These are phyloP conservation scores for Exophiala sideris DNA, from an alignment of 2,329 filamentous ascomycete species.

Conservation along the genomic window DNA sequence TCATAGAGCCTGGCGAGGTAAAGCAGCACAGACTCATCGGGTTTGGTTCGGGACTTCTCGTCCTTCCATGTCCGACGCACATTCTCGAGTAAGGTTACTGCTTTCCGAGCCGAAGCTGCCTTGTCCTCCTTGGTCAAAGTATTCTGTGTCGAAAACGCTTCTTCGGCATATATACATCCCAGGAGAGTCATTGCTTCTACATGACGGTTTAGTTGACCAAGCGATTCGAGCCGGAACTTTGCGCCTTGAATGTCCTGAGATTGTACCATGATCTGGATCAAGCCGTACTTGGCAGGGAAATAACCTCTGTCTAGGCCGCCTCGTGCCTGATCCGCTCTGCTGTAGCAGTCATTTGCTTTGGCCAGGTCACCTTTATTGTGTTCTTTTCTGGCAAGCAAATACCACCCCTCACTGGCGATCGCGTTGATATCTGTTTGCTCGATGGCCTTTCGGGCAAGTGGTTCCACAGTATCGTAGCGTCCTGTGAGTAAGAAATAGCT, in stretches of 20 bases:
- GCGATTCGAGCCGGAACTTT: constrained; percentile 90
- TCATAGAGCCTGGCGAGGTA: constrained; percentile 93
- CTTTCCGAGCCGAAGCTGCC: constrained; percentile 77
- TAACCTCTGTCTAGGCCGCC: constrained; percentile 89
- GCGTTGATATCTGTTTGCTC: constrained; percentile 94
- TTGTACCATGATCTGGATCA: constrained; percentile 83
- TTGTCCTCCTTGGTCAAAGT: constrained; percentile 87
- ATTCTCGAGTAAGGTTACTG: constrained; percentile 75
- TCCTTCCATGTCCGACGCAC: constrained; percentile 91
- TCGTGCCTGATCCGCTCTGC: constrained; percentile 83
- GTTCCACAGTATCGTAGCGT: constrained; percentile 75
- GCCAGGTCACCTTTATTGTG: constrained; percentile 75
- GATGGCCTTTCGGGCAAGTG: constrained; percentile 86
- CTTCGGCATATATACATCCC: constrained; percentile 88
- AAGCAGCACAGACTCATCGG: constrained; percentile 82
- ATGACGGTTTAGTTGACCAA: constrained; percentile 71
- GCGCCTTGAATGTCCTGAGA: constrained; percentile 78
- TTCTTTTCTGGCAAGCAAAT: constrained; percentile 84
- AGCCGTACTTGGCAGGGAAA: constrained; percentile 90
- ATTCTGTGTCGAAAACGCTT: constrained; percentile 77
- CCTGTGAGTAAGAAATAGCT: constrained; percentile 85
- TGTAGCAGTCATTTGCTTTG: constrained; percentile 81
- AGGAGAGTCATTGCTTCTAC: constrained; percentile 89
- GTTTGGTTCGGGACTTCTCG: constrained; percentile 58
- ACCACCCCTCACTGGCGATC: constrained; percentile 97